Percentiles rank a stretch among this genome's conserved stretches.
These are phyloP conservation scores for Podaxis mareebaensis DNA, from an alignment of 768 basidiomycete species.

Conservation along the genomic window DNA sequence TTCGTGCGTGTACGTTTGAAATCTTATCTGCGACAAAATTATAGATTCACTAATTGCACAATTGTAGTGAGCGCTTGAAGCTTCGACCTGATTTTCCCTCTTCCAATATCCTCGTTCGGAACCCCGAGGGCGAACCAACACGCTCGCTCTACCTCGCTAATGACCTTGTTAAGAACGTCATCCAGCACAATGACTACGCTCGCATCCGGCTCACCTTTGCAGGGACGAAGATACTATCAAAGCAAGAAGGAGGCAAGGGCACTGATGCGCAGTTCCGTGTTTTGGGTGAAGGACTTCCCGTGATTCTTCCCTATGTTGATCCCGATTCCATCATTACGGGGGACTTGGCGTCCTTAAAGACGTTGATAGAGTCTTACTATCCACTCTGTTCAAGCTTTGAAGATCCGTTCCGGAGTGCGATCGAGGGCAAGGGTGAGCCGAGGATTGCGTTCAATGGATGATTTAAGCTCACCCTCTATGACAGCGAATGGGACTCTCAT, in stretches of 20 bases:
- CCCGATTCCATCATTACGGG: conserved; percentile 59
- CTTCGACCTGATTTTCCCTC: conserved; percentile 72
- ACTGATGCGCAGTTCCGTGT: conserved; percentile 69
- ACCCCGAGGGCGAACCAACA: conserved; percentile 67
- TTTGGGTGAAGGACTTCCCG: conserved; percentile 82
- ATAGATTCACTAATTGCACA: not conserved
- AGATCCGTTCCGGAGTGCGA: conserved; percentile 54
- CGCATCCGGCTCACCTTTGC: conserved; percentile 85
- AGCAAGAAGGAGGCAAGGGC: conserved; percentile 77
- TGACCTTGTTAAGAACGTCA: conserved; percentile 77
- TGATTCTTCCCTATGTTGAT: conserved; percentile 82
- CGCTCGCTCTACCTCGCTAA: conserved; percentile 90
- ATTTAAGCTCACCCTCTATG: not conserved
- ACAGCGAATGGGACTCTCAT: conserved; percentile 73
- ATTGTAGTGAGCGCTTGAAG: conserved; percentile 65
- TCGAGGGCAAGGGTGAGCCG: conserved; percentile 58
- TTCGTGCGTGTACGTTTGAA: conserved; percentile 65
- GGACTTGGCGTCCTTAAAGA: conserved; percentile 56
- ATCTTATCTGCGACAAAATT: not conserved
- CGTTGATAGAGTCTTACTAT: conserved; percentile 78
- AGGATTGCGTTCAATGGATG: not conserved
- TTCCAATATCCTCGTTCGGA: conserved; percentile 82
- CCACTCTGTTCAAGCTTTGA: conserved; percentile 68
- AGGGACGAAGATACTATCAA: conserved; percentile 92
- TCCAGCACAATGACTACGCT: conserved; percentile 79